Evolutionary conservation across 345 rosid species (phyloP).

Genomic region (Eucalyptus marginata): DNA sequence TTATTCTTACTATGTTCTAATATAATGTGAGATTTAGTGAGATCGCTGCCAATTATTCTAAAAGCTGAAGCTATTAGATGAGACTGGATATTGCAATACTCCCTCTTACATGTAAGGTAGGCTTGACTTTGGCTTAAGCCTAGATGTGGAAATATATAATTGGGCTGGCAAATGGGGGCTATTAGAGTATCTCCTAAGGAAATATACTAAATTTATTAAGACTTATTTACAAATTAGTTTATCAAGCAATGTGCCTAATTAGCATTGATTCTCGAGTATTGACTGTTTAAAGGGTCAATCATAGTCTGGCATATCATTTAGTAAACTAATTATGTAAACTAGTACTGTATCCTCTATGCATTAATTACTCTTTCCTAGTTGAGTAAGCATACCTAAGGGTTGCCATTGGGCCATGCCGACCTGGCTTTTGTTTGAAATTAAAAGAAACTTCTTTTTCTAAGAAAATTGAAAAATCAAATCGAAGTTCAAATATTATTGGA

Average conservation of each 20-base stretch:
- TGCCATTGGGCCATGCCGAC: neutral
- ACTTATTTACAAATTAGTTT: too few species aligned
- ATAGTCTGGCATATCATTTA: too few species aligned
- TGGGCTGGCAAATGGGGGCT: too few species aligned
- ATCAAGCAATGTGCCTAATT: too few species aligned
- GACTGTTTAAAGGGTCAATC: too few species aligned
- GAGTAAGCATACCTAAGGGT: neutral
- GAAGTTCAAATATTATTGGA: neutral
- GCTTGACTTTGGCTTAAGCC: neutral
- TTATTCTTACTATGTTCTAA: neutral
- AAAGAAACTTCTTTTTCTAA: neutral
- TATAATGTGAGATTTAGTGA: neutral
- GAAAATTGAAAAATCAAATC: neutral
- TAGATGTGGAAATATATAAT: neutral
- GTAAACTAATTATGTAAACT: too few species aligned
- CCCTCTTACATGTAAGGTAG: too few species aligned
- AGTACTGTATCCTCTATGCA: too few species aligned
- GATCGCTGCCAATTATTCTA: fast-evolving
- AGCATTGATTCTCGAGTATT: too few species aligned
- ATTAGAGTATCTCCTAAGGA: too few species aligned
- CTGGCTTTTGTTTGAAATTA: neutral
- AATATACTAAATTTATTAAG: too few species aligned
- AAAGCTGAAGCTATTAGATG: neutral
- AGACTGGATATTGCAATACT: neutral
- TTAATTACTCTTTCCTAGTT: neutral